Evolutionary conservation across 2,329 filamentous ascomycete genomes (phyloP).

Genomic region (Mycogone perniciosa): DNA sequence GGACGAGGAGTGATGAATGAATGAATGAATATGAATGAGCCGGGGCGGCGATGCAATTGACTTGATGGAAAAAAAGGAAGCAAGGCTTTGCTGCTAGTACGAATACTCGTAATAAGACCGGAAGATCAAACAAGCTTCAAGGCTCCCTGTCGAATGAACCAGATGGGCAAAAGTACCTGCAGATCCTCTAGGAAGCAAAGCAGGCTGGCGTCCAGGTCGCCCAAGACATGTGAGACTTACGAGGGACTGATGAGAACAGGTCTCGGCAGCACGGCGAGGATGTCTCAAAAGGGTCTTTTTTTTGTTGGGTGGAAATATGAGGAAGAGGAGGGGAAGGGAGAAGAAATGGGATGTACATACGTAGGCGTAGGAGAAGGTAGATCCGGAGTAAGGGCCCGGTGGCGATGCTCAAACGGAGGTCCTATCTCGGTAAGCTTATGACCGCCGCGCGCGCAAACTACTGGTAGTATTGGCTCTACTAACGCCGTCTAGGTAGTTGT

Average conservation of each 20-base stretch:
- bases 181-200: slow-evolving; percentile 14
- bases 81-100: background rate
- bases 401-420: slow-evolving; percentile 9
- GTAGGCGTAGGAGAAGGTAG: background rate
- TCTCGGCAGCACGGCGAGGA: slow-evolving; percentile 6
- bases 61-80: background rate
- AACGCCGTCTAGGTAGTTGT: slow-evolving; percentile 5
- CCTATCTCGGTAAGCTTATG: slow-evolving; percentile 12
- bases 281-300: background rate
- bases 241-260: background rate
- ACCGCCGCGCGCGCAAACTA: slow-evolving; percentile 7
- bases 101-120: background rate
- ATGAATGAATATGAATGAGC: background rate
- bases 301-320: background rate
- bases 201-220: background rate
- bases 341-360: slow-evolving; percentile 1
- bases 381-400: slow-evolving; percentile 3
- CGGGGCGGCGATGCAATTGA: background rate
- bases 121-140: background rate
- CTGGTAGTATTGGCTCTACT: background rate
- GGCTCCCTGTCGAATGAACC: background rate
- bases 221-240: slow-evolving; percentile 9
- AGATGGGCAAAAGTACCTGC: slow-evolving; percentile 17
- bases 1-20: background rate
- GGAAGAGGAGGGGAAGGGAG: background rate